A percentile compares a stretch with the other conserved stretches of the same genome.
Conservation (phyloP, 208 protist species). For the Angomonas ambiguus region DNA sequence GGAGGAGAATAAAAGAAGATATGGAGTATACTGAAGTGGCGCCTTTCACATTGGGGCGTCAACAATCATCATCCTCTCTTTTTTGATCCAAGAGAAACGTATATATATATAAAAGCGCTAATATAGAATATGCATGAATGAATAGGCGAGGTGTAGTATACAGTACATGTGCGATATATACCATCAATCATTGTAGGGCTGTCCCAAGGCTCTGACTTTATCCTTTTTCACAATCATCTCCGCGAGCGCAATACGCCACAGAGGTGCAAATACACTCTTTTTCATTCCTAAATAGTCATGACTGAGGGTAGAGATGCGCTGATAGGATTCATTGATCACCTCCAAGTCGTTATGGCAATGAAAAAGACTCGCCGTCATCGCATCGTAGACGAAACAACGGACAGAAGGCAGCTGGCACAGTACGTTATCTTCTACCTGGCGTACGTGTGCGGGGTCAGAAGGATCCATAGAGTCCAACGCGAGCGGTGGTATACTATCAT, state of each 20-base stretch:
- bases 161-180: too few species aligned
- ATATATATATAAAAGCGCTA: too few species aligned
- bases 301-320: slow-evolving; percentile 40
- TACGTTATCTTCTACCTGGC: slow-evolving; percentile 22
- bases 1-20: neutral
- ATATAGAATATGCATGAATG: too few species aligned
- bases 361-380: slow-evolving; percentile 67
- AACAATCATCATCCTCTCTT: too few species aligned
- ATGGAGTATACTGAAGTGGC: neutral
- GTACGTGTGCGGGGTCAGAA: slow-evolving; percentile 15
- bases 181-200: slow-evolving; percentile 47
- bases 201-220: slow-evolving; percentile 55
- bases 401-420: slow-evolving; percentile 41
- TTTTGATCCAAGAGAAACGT: too few species aligned
- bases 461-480: neutral
- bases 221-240: slow-evolving; percentile 59
- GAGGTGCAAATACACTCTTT: slow-evolving; percentile 25
- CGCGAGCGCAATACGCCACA: slow-evolving; percentile 66
- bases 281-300: slow-evolving; percentile 32
- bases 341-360: slow-evolving; percentile 39
- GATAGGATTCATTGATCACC: slow-evolving; percentile 28
- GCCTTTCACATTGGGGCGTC: too few species aligned
- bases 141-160: too few species aligned
- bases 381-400: slow-evolving; percentile 83
- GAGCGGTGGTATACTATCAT: neutral